Conservation (phyloP, 2,329 filamentous ascomycete genomes). For the Kalmusia sp. region DNA sequence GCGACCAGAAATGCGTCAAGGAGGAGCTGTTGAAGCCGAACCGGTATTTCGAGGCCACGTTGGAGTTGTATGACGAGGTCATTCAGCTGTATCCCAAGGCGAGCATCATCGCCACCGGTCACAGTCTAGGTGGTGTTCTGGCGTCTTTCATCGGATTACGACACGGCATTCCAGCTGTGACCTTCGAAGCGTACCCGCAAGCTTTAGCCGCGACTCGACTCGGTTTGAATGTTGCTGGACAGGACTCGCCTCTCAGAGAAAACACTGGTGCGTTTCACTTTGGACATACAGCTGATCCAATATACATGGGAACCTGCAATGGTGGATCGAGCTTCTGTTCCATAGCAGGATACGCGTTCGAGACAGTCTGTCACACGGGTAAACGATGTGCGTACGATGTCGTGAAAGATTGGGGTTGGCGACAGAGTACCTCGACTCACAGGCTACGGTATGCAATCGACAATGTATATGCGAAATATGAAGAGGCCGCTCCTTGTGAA, state of each 20-base stretch:
- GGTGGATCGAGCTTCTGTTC: slow-evolving; percentile 44
- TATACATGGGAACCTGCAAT: slow-evolving; percentile 48
- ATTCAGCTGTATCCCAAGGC: slow-evolving; percentile 40
- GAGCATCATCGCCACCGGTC: slow-evolving; percentile 43
- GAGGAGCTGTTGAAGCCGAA: slow-evolving; percentile 40
- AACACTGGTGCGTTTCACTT: slow-evolving; percentile 46
- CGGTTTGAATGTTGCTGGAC: slow-evolving; percentile 36
- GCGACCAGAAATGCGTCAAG: slow-evolving; percentile 42
- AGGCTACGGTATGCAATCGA: slow-evolving; percentile 43
- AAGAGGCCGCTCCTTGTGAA: slow-evolving; percentile 39
- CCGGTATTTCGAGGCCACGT: slow-evolving; percentile 39
- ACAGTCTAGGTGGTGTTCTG: slow-evolving; percentile 44
- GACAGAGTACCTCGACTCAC: slow-evolving; percentile 41
- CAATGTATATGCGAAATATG: slow-evolving; percentile 43
- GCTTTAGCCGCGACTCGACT: slow-evolving; percentile 43
- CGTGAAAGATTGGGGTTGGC: slow-evolving; percentile 46
- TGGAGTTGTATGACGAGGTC: slow-evolving; percentile 43
- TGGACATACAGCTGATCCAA: slow-evolving; percentile 44
- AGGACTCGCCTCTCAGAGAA: slow-evolving; percentile 37
- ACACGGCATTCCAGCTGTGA: slow-evolving; percentile 40
- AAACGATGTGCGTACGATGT: slow-evolving; percentile 45
- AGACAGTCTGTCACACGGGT: slow-evolving; percentile 45
- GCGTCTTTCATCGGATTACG: slow-evolving; percentile 43
- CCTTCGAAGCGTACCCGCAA: slow-evolving; percentile 46
- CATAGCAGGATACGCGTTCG: slow-evolving; percentile 45